A percentile compares a stretch with the other conserved stretches of the same genome.
These are phyloP conservation scores for Aspergillus hortae DNA, from an alignment of 2,329 filamentous ascomycete genomes.

Conservation along the genomic window DNA sequence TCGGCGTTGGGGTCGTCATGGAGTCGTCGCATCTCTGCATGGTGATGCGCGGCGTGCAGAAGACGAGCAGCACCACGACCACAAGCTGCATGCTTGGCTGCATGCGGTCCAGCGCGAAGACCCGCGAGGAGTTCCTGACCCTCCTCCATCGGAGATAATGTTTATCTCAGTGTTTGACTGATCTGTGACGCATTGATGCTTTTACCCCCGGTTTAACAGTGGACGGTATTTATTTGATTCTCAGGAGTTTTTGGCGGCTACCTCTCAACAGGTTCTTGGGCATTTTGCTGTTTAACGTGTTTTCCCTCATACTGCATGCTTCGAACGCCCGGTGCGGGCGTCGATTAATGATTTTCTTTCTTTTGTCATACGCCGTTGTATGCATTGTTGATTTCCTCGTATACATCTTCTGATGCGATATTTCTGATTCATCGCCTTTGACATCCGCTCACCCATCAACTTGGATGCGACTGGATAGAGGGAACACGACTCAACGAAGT, in stretches of 20 bases:
- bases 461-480: not conserved
- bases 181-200: conserved; percentile 14
- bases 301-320: not conserved
- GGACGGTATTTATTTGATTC: conserved; percentile 24
- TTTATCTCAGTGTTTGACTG: conserved; percentile 6
- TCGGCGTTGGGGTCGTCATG: conserved; percentile 96
- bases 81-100: conserved; percentile 98
- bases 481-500: not conserved
- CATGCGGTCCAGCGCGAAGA: conserved; percentile 89
- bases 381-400: not conserved
- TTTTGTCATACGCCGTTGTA: conserved; percentile 1
- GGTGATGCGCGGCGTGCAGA: conserved; percentile 98
- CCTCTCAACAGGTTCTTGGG: conserved; percentile 41
- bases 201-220: conserved; percentile 21
- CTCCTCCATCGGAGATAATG: conserved; percentile 59
- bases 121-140: conserved; percentile 90
- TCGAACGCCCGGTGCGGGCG: not conserved
- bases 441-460: not conserved
- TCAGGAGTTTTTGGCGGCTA: conserved; percentile 34
- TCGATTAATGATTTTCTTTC: conserved; percentile 11
- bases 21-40: conserved; percentile 96
- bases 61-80: conserved; percentile 80
- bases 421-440: not conserved
- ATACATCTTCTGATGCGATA: not conserved
- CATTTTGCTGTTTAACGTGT: conserved; percentile 13